Evolutionary conservation across 306 rosid species (phyloP), one percentile per base, ranked within the genome.

Genomic region (Quercus rubra): DNA sequence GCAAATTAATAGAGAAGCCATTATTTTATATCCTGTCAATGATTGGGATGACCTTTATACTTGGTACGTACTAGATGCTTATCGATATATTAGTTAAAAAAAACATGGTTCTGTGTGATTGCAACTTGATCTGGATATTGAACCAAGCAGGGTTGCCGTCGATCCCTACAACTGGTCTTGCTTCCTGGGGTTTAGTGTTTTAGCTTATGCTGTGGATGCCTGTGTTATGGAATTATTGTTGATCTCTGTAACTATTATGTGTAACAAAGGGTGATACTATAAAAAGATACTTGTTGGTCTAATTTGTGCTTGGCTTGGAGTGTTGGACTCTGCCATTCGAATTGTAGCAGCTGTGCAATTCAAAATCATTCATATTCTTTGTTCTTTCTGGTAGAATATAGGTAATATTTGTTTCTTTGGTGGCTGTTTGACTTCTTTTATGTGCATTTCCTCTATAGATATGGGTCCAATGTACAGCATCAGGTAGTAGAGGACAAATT

Each of bases 401-500:
- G 41, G 23, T 64, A 64, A 28, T 64, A 31, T 3, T 31, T 15
- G 70, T 30, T 64, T 64, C n/a, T 63, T 83, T 12, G 30, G 70
- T 78, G 71, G 61, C 55, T 79, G 21, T 75, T 67, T 71, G 73
- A 77, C 54, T 68, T 9, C 71, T 77, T 62, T 81, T 28, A 30
- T 76, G n/a, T 18, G 71, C 55, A 21, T 77, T 78, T 71, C 77
- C 77, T 49, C 52, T 76, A 38, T 72, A 95, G 99, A 88, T 87
- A 88, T 80, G 97, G 87, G 55, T 89, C 94, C 83, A 82, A 85
- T 79, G 55, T 75, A 35, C 84, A 87, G 83, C 99, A 90, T 77
- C 95, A 96, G 67, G 90, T 90, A 77, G 87, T 90, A 55, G 98
- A 93, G 88, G 99, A 95, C 76, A 93, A 93, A 83, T 84, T 95